Evolutionary conservation across 495 filamentous ascomycete species (phyloP).

Genomic region (Friedmanniomyces endolithicus): DNA sequence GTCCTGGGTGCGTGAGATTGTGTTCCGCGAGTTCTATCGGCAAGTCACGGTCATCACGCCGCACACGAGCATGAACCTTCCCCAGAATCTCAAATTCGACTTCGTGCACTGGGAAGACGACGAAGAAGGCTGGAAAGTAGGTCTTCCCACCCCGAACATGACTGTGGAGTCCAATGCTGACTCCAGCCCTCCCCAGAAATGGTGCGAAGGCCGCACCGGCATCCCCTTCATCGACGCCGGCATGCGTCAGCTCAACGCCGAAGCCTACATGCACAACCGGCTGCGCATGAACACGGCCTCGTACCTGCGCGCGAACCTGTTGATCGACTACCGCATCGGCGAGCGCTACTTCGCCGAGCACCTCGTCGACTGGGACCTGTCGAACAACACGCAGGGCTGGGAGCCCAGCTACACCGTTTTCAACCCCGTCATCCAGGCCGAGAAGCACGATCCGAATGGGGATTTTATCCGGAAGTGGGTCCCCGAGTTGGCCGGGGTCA

Average conservation of each 20-base stretch:
- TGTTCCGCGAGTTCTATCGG: conserved; percentile 37
- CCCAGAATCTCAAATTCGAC: conserved; percentile 37
- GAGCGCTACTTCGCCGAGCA: conserved; percentile 37
- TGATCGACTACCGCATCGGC: conserved; percentile 34
- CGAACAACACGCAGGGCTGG: conserved; percentile 38
- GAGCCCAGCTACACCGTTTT: conserved; percentile 37
- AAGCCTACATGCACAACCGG: conserved; percentile 40
- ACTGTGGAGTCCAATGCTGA: neutral
- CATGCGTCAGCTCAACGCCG: conserved; percentile 34
- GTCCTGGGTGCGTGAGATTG: conserved; percentile 37
- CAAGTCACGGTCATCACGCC: conserved; percentile 33
- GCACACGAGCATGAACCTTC: conserved; percentile 36
- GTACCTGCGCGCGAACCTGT: conserved; percentile 34
- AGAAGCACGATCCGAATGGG: conserved; percentile 42
- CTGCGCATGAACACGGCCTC: conserved; percentile 33
- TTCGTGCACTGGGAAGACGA: conserved; percentile 38
- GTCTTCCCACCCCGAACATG: neutral
- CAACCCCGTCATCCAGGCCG: conserved; percentile 35
- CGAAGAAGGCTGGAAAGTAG: conserved; percentile 31
- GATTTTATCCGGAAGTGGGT: conserved; percentile 50
- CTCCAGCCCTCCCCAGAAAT: conserved; percentile 19
- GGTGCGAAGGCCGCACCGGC: conserved; percentile 33
- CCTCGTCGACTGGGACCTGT: conserved; percentile 36
- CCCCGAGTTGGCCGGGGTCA: conserved; percentile 37
- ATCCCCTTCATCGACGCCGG: conserved; percentile 36